Conservation (phyloP, 208 protist species). For the Sergeia podlipaevii region DNA sequence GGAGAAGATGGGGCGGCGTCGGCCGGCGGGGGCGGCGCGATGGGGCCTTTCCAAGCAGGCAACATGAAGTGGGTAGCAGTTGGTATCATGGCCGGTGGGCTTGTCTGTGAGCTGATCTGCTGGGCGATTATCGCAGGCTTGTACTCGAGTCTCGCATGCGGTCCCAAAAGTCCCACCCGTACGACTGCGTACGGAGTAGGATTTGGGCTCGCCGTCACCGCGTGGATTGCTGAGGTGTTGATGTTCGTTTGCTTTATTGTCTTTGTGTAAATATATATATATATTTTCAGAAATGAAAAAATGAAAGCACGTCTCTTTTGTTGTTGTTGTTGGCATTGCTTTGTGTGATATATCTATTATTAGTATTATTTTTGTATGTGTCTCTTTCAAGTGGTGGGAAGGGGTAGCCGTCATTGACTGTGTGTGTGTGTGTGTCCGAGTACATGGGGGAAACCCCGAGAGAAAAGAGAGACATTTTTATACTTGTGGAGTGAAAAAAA, state of each 20-base stretch:
- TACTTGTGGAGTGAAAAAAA: too few species aligned
- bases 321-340: constrained; percentile 3
- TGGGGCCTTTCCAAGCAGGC: constrained; percentile 14
- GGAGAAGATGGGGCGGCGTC: too few species aligned
- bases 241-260: constrained; percentile 22
- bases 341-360: neutral
- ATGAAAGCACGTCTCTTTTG: neutral
- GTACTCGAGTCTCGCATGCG: constrained; percentile 27
- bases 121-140: constrained; percentile 51
- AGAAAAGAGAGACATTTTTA: too few species aligned
- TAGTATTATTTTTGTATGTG: constrained; percentile 6
- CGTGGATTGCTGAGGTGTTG: constrained; percentile 40
- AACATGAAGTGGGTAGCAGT: constrained; percentile 44
- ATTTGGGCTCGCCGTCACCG: constrained; percentile 56
- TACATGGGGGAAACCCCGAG: too few species aligned
- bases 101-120: constrained; percentile 55
- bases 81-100: constrained; percentile 11
- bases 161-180: constrained; percentile 7
- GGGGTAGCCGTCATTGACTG: too few species aligned
- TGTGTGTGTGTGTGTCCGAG: too few species aligned
- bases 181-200: constrained; percentile 57
- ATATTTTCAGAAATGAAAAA: too few species aligned
- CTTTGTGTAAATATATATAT: constrained; percentile 25
- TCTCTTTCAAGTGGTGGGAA: too few species aligned
- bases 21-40: neutral